phyloP scores from a whole-genome alignment of 768 basidiomycete species.

The Boletus reticuloceps region DNA sequence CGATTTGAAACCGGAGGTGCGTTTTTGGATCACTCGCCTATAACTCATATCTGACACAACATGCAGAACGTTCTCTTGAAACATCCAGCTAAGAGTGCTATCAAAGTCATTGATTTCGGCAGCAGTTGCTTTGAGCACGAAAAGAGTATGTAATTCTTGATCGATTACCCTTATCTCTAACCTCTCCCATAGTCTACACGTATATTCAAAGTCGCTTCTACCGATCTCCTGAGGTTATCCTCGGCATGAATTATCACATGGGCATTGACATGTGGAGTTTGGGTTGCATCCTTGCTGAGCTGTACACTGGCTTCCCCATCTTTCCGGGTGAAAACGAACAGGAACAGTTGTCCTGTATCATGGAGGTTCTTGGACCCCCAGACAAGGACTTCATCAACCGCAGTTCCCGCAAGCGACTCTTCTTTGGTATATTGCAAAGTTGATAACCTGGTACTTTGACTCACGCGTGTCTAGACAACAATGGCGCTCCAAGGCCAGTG shows the following conservation, averaged over 20 bases:
- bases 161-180: conserved; percentile 2
- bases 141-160: conserved; percentile 70
- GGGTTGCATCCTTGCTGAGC: conserved; percentile 95
- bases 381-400: conserved; percentile 95
- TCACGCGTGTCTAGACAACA: conserved; percentile 61
- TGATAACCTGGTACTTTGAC: not conserved
- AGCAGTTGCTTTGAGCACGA: conserved; percentile 98
- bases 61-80: conserved; percentile 87
- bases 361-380: conserved; percentile 96
- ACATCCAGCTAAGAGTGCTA: conserved; percentile 93
- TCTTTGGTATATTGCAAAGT: conserved; percentile 71
- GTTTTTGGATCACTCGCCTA: conserved; percentile 17
- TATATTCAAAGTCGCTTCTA: conserved; percentile 99
- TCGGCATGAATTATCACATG: conserved; percentile 99
- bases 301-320: conserved; percentile 97
- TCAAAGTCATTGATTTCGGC: conserved; percentile 99
- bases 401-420: conserved; percentile 89
- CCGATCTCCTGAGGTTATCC: conserved; percentile 98
- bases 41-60: conserved; percentile 1
- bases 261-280: conserved; percentile 99
- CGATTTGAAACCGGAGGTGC: conserved; percentile 96
- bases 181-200: conserved; percentile 74
- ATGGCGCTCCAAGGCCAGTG: conserved; percentile 88
- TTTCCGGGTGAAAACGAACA: conserved; percentile 99
- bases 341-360: conserved; percentile 97